Base-by-base conservation (phyloP, 1,284 basidiomycete genomes). In the Heterobasidion irregulare region DNA sequence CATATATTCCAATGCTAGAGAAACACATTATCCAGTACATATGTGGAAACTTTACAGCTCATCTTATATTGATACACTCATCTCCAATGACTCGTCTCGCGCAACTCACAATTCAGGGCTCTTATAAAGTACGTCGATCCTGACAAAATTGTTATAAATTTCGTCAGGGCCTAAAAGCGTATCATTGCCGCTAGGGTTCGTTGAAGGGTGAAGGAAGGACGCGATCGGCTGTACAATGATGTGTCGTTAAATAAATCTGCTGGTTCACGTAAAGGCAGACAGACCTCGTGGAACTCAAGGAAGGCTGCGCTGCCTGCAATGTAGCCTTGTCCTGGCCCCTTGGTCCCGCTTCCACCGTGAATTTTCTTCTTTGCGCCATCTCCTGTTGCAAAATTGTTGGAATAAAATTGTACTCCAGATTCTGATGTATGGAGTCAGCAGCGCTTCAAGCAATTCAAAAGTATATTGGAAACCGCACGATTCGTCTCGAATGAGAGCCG, bases 401-500 rank as follows among this genome's bases (percentile, higher is more conserved):
- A 77, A 65, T 89, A 89, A 63, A 87, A 83, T 76, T 89, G 87
- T 44, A 85, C 76, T 33, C 86, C 86, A 6, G 76, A 78, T 68
- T 89, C 86, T 86, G 59, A 45, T 26, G 3, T 13, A 54, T 38
- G 55, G 26, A 33, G 50, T n/a, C 12, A 47, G 55, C 16, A n/a
- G 41, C 53, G 26, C 26, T 5, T 26, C 3, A 26, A 5, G 13
- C 44, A 13, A 47, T 9, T 41, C 26, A 48, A 47, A 33, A 8
- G 46, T 18, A 51, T 10, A 35, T 46, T 19, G 34, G 38, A 47
- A 34, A 53, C 51, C 84, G 57, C 58, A 89, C 86, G 85, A 66
- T 90, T 89, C 6, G 82, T 79, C 58, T 80, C 76, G 65, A 89
- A 88, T 32, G 74, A 64, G 34, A 89, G 65, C 38, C 72, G 75